Base-by-base conservation (phyloP, 345 rosid genomes). In the Eutrema japonicum region DNA sequence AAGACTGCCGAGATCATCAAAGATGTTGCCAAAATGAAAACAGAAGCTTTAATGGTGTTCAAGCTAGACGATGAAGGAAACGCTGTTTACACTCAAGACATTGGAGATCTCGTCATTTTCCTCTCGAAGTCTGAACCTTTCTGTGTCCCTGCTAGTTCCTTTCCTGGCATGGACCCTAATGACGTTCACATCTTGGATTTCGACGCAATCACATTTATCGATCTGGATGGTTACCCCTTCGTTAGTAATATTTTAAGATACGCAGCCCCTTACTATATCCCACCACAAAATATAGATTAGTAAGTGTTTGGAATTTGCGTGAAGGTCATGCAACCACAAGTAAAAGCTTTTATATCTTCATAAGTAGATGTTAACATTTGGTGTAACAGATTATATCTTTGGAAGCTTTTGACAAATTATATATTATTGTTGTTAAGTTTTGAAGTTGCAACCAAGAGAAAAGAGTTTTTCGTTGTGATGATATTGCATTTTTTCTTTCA, bases 31-130 rank as follows among this genome's bases (percentile, higher is more conserved):
- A 32, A 8, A 54, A 54, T 32, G 38, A 54, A 3, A 32, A 13
- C 59, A 54, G 6, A 54, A 30, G 1, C 4, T 32, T 27, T 54
- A 13, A 86, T 63, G 79, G 85, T 70, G 48, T 76, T 78, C 83
- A 58, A 16, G n/a, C 81, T 73, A 52, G 79, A 82, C 66, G 75
- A 26, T 74, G 75, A 81, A 89, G 95, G 87, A 81, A n/a, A 43
- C 10, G 49, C 10, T 47, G 58, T 26, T 46, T 48, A 41, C 48
- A 59, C 10, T 30, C 32, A 10, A 22, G 40, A 43, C 67, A 62
- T 33, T 1, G 61, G 40, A 55, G 18, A 12, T 29, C 37, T 53
- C 59, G 0, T 0, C 30, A 57, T 36, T 16, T 58, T 58, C 64
- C 30, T 58, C 30, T 36, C 64, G 1, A 37, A 4, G 64, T 16